Base-by-base conservation (phyloP, 2,329 filamentous ascomycete genomes). In the Cadophora malorum region DNA sequence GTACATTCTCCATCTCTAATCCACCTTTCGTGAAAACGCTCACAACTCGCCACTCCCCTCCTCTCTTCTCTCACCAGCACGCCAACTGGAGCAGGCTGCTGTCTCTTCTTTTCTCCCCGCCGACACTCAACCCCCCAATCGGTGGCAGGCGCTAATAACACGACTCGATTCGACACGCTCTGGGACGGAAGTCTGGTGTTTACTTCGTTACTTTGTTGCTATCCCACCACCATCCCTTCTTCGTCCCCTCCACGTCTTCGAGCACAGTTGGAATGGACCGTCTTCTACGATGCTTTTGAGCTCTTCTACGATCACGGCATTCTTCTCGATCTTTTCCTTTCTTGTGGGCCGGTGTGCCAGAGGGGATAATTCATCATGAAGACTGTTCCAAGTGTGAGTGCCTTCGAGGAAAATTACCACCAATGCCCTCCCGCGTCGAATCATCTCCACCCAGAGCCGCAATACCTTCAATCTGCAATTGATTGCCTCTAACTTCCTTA, bases 321-420 rank as follows among this genome's bases (percentile, higher is more conserved):
- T 72, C 70, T 69, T 66, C 60, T 68, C 65, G 66, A 67, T 71
- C 59, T 66, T 74, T 73, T 70, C 68, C 62, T 71, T 72, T 70
- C 64, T 56, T 59, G 60, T 70, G 65, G 66, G 71, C 66, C 61
- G 65, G 70, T 67, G 70, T 68, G 67, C 61, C 31, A 66, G 70
- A 67, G 67, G 67, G 65, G 38, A 58, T 61, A 56, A 59, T 60
- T 69, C 70, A 72, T 63, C 64, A 77, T 77, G 76, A 77, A 77
- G 71, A 77, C 76, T 28, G 65, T 77, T 66, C 75, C 76, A 61
- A 76, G 74, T 67, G 76, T 77, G 58, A 76, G 76, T 76, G 21
- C 28, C 35, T 59, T 41, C 58, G 1, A 65, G 66, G 31, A 71
- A 63, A 65, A 70, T 61, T 28, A 47, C 58, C 47, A 19, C 33